phyloP scores from a whole-genome alignment of 2,329 filamentous ascomycete species.

The Raffaelea ambrosiae region DNA sequence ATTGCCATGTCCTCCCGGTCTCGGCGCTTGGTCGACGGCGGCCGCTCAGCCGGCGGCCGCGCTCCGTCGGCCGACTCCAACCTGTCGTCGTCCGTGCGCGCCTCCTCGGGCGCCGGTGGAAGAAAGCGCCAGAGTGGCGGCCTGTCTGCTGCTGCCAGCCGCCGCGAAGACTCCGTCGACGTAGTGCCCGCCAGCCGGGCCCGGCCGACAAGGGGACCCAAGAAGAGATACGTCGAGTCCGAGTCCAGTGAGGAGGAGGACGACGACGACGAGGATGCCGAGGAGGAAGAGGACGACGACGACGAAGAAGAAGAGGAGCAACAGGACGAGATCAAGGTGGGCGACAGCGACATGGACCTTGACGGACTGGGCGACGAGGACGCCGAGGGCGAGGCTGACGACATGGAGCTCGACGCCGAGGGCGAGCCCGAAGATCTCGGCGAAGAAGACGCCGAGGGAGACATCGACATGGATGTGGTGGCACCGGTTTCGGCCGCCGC shows the following conservation, averaged over 20 bases:
- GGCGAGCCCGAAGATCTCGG: conserved; percentile 22
- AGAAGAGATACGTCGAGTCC: conserved; percentile 53
- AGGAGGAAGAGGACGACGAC: conserved; percentile 24
- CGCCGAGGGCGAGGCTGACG: conserved; percentile 28
- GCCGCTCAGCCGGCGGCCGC: conserved; percentile 22
- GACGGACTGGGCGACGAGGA: conserved; percentile 33
- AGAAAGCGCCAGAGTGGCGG: conserved; percentile 9
- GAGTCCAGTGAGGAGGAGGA: conserved; percentile 23
- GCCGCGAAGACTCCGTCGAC: conserved; percentile 32
- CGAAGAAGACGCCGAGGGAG: conserved; percentile 38
- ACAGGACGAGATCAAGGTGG: conserved; percentile 18
- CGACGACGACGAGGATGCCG: conserved; percentile 29
- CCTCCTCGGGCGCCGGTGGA: conserved; percentile 3
- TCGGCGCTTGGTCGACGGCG: conserved; percentile 38
- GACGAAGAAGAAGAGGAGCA: conserved; percentile 17
- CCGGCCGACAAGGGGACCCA: conserved; percentile 41
- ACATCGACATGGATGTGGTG: conserved; percentile 35
- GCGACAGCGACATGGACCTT: conserved; percentile 22
- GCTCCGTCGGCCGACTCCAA: conserved; percentile 30
- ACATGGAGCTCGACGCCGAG: conserved; percentile 36
- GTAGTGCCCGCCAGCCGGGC: conserved; percentile 37
- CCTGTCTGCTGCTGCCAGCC: conserved; percentile 11
- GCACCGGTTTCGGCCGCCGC: conserved; percentile 25
- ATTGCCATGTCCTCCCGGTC: conserved; percentile 40
- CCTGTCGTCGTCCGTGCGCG: conserved; percentile 6